A percentile compares a stretch with the other conserved stretches of the same genome.
These are phyloP conservation scores for Pythium volutum DNA, from an alignment of 352 stramenopile genomes.

Conservation along the genomic window DNA sequence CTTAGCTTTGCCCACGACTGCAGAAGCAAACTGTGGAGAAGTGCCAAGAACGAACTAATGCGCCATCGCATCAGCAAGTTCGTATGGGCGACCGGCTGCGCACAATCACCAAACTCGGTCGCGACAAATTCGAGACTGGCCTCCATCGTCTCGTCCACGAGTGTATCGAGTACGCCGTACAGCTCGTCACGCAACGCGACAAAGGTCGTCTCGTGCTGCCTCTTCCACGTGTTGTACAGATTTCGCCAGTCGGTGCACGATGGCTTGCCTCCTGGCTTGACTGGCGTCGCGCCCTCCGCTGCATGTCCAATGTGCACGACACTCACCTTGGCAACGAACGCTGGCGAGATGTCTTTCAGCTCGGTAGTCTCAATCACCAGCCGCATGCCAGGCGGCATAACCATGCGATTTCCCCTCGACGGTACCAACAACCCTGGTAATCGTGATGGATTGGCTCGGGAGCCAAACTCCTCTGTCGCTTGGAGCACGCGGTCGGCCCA, in stretches of 20 bases:
- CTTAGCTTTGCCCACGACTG: conserved; percentile 56
- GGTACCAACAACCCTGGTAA: conserved; percentile 33
- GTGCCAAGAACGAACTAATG: conserved; percentile 29
- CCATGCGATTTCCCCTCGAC: conserved; percentile 33
- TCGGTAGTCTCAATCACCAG: conserved; percentile 57
- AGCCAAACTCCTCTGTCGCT: conserved; percentile 22
- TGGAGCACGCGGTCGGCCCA: conserved; percentile 59
- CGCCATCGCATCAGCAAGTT: conserved; percentile 12
- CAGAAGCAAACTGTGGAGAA: conserved; percentile 50
- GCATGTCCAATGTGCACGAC: conserved; percentile 31
- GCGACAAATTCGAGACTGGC: conserved; percentile 41
- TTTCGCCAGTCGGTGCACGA: conserved; percentile 19
- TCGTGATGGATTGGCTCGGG: not conserved
- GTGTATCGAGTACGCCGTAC: conserved; percentile 35
- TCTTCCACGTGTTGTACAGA: conserved; percentile 50
- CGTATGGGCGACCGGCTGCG: not conserved
- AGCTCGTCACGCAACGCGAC: conserved; percentile 31
- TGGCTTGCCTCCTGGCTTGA: not conserved
- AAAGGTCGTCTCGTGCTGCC: conserved; percentile 27
- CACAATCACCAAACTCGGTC: conserved; percentile 30
- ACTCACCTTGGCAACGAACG: conserved; percentile 46
- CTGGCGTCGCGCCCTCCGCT: not conserved
- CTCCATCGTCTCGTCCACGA: conserved; percentile 45
- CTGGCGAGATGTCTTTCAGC: conserved; percentile 43
- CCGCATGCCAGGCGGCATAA: conserved; percentile 33